Base-by-base conservation (phyloP, 2,329 filamentous ascomycete species). In the Paecilomyces variotii region DNA sequence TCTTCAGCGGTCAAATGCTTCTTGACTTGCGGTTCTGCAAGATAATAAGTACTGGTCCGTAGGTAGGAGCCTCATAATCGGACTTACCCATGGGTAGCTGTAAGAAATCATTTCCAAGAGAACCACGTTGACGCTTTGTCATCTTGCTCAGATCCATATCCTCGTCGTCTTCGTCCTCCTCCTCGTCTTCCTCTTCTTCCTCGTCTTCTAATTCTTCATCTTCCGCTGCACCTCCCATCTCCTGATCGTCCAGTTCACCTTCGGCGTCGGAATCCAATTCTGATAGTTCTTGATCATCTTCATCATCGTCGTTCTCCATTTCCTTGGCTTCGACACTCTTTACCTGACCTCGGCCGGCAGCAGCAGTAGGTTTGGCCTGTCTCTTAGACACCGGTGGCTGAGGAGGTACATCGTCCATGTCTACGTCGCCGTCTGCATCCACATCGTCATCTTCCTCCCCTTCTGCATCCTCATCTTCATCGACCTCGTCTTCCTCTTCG, bases 1-100 rank as follows among this genome's bases (percentile, higher is more conserved):
- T 90, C 87, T 69, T 89, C 87, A 0, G 85, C 87, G 0, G 87
- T 89, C 54, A 90, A 76, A 64, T 88, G 84, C 67, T 89, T 88
- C 74, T 88, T 87, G 69, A 86, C 83, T 74, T 87, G 85, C n/a
- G 85, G 85, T 71, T 87, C 85, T 83, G 65, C 55, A 57, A 32
- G 45, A 4, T 7, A 5, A 57, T 70, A 54, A 70, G 64, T 49
- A 12, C 28, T 9, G 68, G 61, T 51, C 45, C 32, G 24, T 19
- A 51, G 34, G n/a, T 27, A 49, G 45, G 58, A 19, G 26, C 27
- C n/a, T 27, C 32, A 25, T 28, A 11, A 57, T 26, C 35, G 56
- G 57, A 63, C 74, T 65, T 68, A 80, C 78, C 79, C 74, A 86
- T 87, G 7, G 82, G 83, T 7, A 86, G 73, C 54, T 79, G 76